Evolutionary conservation across 768 basidiomycete species (phyloP), one percentile per base, ranked within the genome.

Genomic region (Termitomyces sp.): DNA sequence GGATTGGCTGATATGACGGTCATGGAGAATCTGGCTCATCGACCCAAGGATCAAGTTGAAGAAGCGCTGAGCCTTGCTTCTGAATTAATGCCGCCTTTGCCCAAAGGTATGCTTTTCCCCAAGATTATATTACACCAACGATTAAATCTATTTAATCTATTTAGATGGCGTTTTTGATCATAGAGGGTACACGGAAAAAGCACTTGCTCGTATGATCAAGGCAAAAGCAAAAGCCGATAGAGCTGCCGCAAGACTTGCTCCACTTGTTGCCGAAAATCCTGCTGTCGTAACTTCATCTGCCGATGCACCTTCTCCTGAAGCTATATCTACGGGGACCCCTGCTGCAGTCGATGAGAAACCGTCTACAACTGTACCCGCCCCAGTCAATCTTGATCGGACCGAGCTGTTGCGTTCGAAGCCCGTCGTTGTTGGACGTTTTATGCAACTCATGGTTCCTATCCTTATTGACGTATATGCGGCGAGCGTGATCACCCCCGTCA

Each of bases 401-500:
- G 87, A 93, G 44, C 68, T 97, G 46, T 71, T 95, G 44, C 84
- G 87, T 54, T 84, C 82, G 4, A 85, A 88, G 58, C 81, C 87
- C 23, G 78, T 74, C n/a, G 83, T 92, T 28, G 87, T 95, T 49
- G 84, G 82, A 19, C 82, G 85, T 15, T 98, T 94, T 71, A 91
- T 95, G 82, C 83, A 84, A 47, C 76, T 96, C 35, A 84, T 94
- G 64, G 86, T 98, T 0, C 97, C 97, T 0, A 93, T 97, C 54
- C 80, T 99, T 54, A 87, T 98, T 57, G 97, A 98, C 64, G 95
- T 99, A n/a, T 98, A 98, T 71, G 90, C 95, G n/a, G 96, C 97
- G 31, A 97, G 93, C 68, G 95, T 98, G 28, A 85, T 87, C 49
- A 83, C 87, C 0, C 85, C 91, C 2, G 86, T 98, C 11, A 81